Evolutionary conservation across 352 stramenopile genomes (phyloP), one percentile per base, ranked within the genome.

Genomic region (Globisporangium viniferum): DNA sequence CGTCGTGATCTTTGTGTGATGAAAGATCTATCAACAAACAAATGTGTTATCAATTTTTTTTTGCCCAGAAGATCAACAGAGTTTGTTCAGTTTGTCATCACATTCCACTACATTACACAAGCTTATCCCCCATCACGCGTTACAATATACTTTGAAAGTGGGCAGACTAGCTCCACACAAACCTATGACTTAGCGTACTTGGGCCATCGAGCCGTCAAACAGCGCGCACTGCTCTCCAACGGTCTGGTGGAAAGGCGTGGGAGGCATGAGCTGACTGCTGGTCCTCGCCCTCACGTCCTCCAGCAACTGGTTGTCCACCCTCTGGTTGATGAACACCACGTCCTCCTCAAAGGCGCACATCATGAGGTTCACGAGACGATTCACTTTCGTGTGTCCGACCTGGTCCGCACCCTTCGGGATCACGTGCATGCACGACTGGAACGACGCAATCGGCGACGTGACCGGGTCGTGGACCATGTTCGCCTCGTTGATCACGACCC

Each of bases 391-490:
- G 35, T 49, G 24, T 5, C 31, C 5, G 20, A 55, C 49, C 12
- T 67, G 2, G 12, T 27, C 62, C 1, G 5, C 22, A 36, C 24
- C 33, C 33, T 5, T 60, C 22, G 22, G n/a, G 44, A 64, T 27
- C 36, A 69, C 41, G 44, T 55, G 56, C 53, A 56, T 63, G 54
- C 41, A 63, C 54, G 64, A 62, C 31, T 69, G 54, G 15, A 64
- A 22, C 5, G n/a, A 14, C 39, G 64, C 29, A 39, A 62, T 31
- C 12, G 54, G 55, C 33, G 41, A 48, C 5, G 15, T n/a, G 41
- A 48, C 15, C 0, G 15, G 41, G 41, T 48, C 15, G 14, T 48
- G 41, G 4, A 5, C 3, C 15, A 48, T n/a, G 14, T 8, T 48
- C 5, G 5, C 15, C 6, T 48, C 41, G 41, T 48, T 48, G 5